Evolutionary conservation across 2,329 filamentous ascomycete species (phyloP).

Genomic region (Ceratocystis variospora): DNA sequence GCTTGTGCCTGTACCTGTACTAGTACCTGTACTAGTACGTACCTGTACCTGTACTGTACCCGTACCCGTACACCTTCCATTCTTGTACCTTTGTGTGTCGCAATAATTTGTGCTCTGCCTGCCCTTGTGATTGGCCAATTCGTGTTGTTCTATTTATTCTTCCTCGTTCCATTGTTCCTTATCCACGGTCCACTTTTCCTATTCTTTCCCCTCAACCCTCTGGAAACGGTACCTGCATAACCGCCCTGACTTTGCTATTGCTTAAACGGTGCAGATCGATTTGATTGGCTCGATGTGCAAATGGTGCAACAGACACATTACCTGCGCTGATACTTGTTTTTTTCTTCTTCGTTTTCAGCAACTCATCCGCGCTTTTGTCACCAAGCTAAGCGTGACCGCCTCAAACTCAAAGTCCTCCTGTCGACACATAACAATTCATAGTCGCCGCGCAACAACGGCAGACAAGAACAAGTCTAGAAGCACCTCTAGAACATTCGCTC

Average conservation of each 20-base stretch:
- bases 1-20: neutral
- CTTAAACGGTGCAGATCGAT: neutral
- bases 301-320: too few relatives aligned
- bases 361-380: too few relatives aligned
- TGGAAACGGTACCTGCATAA: conserved; percentile 2
- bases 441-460: neutral
- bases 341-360: too few relatives aligned
- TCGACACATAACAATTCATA: conserved; percentile 4
- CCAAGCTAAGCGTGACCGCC: too few relatives aligned
- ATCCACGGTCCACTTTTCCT: neutral
- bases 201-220: neutral
- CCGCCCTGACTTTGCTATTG: neutral
- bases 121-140: neutral
- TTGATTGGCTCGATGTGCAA: neutral
- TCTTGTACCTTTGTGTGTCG: neutral
- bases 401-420: neutral
- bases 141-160: conserved; percentile 1
- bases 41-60: neutral
- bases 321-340: too few relatives aligned
- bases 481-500: neutral
- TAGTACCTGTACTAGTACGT: neutral
- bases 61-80: neutral
- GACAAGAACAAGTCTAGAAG: conserved; percentile 8
- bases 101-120: neutral
- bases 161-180: neutral